These are phyloP conservation scores for Xylaria hypoxylon DNA, from an alignment of 2,329 filamentous ascomycete genomes.

Conservation along the genomic window DNA sequence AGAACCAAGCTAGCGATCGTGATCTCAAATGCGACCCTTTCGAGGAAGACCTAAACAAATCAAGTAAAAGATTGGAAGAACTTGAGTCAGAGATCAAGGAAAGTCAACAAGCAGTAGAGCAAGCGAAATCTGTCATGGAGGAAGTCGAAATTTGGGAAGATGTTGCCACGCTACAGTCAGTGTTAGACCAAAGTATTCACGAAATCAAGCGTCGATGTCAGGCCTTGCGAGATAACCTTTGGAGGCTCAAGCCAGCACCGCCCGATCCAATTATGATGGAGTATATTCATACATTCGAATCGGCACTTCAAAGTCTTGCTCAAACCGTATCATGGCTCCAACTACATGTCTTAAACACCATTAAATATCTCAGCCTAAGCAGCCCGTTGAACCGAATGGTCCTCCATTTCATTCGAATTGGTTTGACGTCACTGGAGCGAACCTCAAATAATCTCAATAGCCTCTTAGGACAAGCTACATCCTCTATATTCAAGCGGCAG, in stretches of 20 bases:
- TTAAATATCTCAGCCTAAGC: background rate
- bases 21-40: background rate
- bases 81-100: conserved; percentile 24
- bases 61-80: conserved; percentile 13
- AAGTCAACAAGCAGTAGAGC: conserved; percentile 22
- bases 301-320: conserved; percentile 12
- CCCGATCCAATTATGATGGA: conserved; percentile 1
- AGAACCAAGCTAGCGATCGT: background rate
- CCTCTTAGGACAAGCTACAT: conserved; percentile 3
- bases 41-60: background rate
- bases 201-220: conserved; percentile 2
- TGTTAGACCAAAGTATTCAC: conserved; percentile 5
- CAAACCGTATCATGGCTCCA: conserved; percentile 26
- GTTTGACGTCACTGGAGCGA: conserved; percentile 18
- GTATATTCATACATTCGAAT: conserved; percentile 19
- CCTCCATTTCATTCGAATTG: conserved; percentile 22
- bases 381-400: background rate
- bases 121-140: conserved; percentile 23
- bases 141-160: conserved; percentile 26
- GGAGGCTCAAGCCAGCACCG: background rate
- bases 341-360: background rate
- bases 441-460: conserved; percentile 8
- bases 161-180: background rate
- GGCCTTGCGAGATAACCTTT: conserved; percentile 14
- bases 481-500: conserved; percentile 1